Conservation (phyloP, 164 flowering plant genomes). For the Akebia trifoliata region DNA sequence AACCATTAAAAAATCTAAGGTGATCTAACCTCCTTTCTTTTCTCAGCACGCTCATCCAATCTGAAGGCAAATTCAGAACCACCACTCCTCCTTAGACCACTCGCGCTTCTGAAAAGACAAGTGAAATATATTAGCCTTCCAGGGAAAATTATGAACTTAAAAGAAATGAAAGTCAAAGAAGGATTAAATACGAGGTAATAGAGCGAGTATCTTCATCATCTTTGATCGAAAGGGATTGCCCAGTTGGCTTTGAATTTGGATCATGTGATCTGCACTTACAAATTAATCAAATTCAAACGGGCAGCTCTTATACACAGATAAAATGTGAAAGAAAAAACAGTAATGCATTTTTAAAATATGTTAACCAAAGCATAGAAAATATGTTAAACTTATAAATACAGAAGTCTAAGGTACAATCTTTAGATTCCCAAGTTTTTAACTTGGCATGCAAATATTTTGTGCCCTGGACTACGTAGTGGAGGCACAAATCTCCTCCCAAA, state of each 20-base stretch:
- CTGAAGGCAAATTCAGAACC: conserved; percentile 60
- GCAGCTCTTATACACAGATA: neutral
- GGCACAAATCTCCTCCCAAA: too few relatives aligned
- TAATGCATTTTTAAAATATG: neutral
- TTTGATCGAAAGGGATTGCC: conserved; percentile 17
- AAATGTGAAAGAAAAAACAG: neutral
- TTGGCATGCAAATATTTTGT: too few relatives aligned
- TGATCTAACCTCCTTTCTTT: conserved; percentile 64
- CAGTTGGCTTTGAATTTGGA: conserved; percentile 23
- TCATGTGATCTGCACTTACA: conserved; percentile 32
- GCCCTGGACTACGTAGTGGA: too few relatives aligned
- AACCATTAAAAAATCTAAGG: neutral
- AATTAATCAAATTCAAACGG: neutral
- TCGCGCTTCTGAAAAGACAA: conserved; percentile 29
- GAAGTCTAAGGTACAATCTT: too few relatives aligned
- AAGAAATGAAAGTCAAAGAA: neutral
- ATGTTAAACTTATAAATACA: too few relatives aligned
- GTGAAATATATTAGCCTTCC: neutral
- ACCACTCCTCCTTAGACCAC: conserved; percentile 43
- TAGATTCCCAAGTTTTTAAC: too few relatives aligned
- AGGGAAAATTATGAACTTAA: neutral
- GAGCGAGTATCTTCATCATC: conserved; percentile 61
- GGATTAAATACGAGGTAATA: conserved; percentile 48
- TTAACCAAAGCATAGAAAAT: neutral
- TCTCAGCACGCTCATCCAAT: conserved; percentile 86